Evolutionary conservation across 2,329 filamentous ascomycete genomes (phyloP), one percentile per base, ranked within the genome.

Genomic region (Alternaria brassicicola): DNA sequence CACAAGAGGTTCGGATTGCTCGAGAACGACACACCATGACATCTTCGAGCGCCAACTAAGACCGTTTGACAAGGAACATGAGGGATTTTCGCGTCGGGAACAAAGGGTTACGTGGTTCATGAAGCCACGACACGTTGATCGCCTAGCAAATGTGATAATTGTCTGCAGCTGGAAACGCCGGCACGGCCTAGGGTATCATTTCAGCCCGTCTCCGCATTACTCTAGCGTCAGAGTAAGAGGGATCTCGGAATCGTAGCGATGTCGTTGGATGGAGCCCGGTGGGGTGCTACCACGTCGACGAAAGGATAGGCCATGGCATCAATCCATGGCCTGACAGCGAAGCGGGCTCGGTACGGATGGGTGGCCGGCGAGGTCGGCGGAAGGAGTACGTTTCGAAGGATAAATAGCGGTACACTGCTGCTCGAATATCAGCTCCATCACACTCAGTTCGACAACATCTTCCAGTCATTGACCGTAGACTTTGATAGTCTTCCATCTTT

Each of bases 151-250:
- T 77, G 75, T 78, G 76, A 77, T 78, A 76, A 72, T 69, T 72
- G 61, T 75, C 71, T 79, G 78, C 78, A 77, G 73, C 73, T 77
- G 73, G 73, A 74, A 56, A 72, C 73, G 72, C 72, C 76, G 69
- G 76, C 70, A 77, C 71, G 69, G 74, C 68, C 76, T 78, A 78
- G 73, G 77, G 78, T 79, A 71, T 76, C 77, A 79, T 78, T 76
- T 76, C 76, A 79, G 73, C 74, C 66, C 69, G 73, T 75, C 71
- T 76, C 68, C 73, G 72, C 73, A 74, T 70, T 72, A 67, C 67
- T 75, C 71, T 80, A 80, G 78, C 77, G 78, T 75, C 74, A 75
- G 69, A 76, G 75, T 65, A 75, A 76, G 64, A 72, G 75, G 73
- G 71, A 74, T 75, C 75, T 75, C 75, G 72, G 67, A 74, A 80